phyloP scores from a whole-genome alignment of 140 eudicot genomes.

The Stevia rebaudiana region DNA sequence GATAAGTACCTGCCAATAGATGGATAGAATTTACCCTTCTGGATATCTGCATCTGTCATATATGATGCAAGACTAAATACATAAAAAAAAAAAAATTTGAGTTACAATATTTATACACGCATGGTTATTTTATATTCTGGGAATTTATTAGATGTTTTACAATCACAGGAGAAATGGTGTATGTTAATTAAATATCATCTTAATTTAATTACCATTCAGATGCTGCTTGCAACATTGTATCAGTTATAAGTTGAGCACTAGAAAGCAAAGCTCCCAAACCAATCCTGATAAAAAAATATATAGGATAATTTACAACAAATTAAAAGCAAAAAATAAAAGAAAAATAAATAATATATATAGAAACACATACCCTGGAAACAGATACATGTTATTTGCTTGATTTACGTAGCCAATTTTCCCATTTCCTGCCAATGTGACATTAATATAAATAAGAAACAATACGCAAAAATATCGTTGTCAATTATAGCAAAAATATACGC shows the following conservation, averaged over 20 bases:
- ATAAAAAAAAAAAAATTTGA: slow-evolving; percentile 1
- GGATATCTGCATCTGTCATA: slow-evolving; percentile 84
- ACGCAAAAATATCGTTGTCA: slow-evolving; percentile 37
- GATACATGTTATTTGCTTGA: slow-evolving; percentile 99
- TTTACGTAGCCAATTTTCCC: slow-evolving; percentile 93
- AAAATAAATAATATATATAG: neutral
- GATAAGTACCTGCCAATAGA: slow-evolving; percentile 60
- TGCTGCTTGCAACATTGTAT: slow-evolving; percentile 95
- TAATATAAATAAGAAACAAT: neutral
- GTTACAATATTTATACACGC: slow-evolving; percentile 11
- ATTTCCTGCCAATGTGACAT: slow-evolving; percentile 49
- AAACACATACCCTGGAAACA: slow-evolving; percentile 86
- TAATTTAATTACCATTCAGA: slow-evolving; percentile 62
- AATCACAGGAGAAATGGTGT: neutral
- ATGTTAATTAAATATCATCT: slow-evolving; percentile 1
- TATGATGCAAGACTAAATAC: slow-evolving; percentile 90
- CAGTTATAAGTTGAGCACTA: slow-evolving; percentile 81
- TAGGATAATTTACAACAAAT: neutral
- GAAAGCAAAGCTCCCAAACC: slow-evolving; percentile 98
- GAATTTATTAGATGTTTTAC: neutral
- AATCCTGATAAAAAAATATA: slow-evolving; percentile 47
- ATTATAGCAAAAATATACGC: slow-evolving; percentile 10
- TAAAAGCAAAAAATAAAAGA: neutral
- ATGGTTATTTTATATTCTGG: neutral
- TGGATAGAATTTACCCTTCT: slow-evolving; percentile 76